A percentile compares a stretch with the other conserved stretches of the same genome.
Conservation (phyloP, 2,329 filamentous ascomycete genomes). For the Hymenoscyphus albidus region DNA sequence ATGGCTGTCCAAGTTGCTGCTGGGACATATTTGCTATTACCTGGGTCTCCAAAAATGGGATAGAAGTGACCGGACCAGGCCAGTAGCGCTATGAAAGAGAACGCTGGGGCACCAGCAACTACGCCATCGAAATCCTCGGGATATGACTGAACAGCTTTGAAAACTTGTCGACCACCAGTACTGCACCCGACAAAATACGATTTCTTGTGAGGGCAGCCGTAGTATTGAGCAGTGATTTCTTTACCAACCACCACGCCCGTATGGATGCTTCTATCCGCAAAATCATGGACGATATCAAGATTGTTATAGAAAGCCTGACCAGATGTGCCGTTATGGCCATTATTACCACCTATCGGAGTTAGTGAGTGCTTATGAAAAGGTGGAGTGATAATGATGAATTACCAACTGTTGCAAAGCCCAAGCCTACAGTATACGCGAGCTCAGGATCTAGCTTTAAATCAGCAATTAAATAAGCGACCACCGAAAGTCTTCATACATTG, state of each 20-base stretch:
- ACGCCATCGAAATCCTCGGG: conserved; percentile 43
- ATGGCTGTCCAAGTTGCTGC: conserved; percentile 23
- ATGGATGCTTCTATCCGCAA: conserved; percentile 25
- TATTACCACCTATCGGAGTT: conserved; percentile 22
- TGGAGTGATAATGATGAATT: neutral
- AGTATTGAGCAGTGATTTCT: conserved; percentile 35
- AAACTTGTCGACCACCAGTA: conserved; percentile 42
- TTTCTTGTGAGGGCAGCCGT: conserved; percentile 31
- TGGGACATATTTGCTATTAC: conserved; percentile 13
- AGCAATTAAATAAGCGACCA: neutral
- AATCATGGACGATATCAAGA: conserved; percentile 27
- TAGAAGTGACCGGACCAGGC: conserved; percentile 16
- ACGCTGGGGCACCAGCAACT: conserved; percentile 39
- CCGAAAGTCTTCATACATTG: conserved; percentile 15
- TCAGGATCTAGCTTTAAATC: conserved; percentile 15
- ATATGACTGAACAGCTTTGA: conserved; percentile 40
- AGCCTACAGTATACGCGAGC: conserved; percentile 20
- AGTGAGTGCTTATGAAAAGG: neutral
- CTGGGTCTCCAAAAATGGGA: conserved; percentile 15
- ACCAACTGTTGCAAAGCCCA: conserved; percentile 29
- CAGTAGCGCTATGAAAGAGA: conserved; percentile 19
- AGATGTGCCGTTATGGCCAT: conserved; percentile 31
- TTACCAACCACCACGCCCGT: conserved; percentile 26
- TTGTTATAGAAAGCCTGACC: conserved; percentile 24
- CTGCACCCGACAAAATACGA: conserved; percentile 42